These are phyloP conservation scores for Verticillium dahliae DNA, from an alignment of 2,329 filamentous ascomycete genomes.

Conservation along the genomic window DNA sequence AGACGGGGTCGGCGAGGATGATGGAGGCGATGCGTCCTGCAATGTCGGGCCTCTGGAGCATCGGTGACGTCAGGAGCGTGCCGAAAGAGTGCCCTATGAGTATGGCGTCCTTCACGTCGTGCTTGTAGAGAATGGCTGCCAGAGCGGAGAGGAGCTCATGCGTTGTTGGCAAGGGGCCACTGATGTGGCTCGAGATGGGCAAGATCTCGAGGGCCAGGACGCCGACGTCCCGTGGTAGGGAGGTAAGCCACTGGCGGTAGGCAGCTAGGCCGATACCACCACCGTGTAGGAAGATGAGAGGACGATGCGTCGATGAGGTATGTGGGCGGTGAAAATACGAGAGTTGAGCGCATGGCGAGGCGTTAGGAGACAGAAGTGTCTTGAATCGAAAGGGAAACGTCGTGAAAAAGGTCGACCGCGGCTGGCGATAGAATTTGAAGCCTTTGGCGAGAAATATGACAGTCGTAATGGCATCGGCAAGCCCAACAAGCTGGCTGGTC, in stretches of 20 bases:
- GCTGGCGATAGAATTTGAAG: slow-evolving; percentile 43
- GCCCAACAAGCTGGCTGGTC: slow-evolving; percentile 7
- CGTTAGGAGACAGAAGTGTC: slow-evolving; percentile 33
- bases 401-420: slow-evolving; percentile 25
- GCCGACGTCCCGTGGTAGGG: slow-evolving; percentile 38
- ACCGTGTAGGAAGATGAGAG: slow-evolving; percentile 64
- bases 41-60: slow-evolving; percentile 28
- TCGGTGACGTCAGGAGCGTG: slow-evolving; percentile 48
- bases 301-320: slow-evolving; percentile 46
- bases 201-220: slow-evolving; percentile 62
- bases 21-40: slow-evolving; percentile 39
- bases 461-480: slow-evolving; percentile 44
- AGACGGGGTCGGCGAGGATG: slow-evolving; percentile 55
- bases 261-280: slow-evolving; percentile 63
- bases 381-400: slow-evolving; percentile 55
- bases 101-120: slow-evolving; percentile 52
- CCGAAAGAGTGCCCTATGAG: slow-evolving; percentile 62
- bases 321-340: slow-evolving; percentile 64
- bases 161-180: slow-evolving; percentile 25
- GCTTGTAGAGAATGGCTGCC: slow-evolving; percentile 46
- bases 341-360: slow-evolving; percentile 41
- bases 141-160: slow-evolving; percentile 12
- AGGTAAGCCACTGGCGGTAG: slow-evolving; percentile 54
- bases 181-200: slow-evolving; percentile 58
- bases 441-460: slow-evolving; percentile 36